These are phyloP conservation scores for Gypsophila paniculata DNA, from an alignment of 179 eudicot species.

Conservation along the genomic window DNA sequence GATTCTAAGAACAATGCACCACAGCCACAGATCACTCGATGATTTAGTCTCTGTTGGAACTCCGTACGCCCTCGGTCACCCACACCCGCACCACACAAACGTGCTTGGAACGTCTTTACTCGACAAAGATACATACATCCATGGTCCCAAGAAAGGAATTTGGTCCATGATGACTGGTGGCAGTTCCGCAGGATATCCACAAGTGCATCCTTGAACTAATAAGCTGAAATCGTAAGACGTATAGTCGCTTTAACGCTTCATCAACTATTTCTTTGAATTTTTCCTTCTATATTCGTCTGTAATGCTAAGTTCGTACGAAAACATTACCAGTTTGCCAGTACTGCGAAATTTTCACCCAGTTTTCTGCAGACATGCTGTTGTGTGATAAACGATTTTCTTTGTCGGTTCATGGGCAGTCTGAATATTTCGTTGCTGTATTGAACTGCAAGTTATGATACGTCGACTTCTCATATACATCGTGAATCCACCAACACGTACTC, in stretches of 20 bases:
- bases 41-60: neutral
- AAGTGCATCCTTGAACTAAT: constrained; percentile 1
- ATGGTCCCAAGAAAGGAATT: constrained; percentile 6
- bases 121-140: neutral
- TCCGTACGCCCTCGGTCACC: constrained; percentile 25
- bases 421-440: neutral
- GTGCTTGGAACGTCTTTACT: neutral
- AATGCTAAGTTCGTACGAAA: neutral
- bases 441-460: neutral
- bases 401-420: neutral
- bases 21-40: neutral
- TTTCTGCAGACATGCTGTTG: neutral
- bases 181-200: constrained; percentile 7
- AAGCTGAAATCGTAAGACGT: neutral
- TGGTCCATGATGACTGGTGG: constrained; percentile 12
- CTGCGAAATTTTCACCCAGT: neutral
- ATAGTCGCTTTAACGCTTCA: neutral
- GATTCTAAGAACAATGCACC: constrained; percentile 27
- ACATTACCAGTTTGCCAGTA: neutral
- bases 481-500: no score
- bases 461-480: no score
- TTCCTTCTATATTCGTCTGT: neutral
- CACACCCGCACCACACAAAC: constrained; percentile 10
- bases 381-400: no score
- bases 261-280: neutral